Percentiles rank a stretch among this genome's conserved stretches.
Evolutionary conservation across 2,329 filamentous ascomycete genomes (phyloP).

Genomic region (Capronia americana): DNA sequence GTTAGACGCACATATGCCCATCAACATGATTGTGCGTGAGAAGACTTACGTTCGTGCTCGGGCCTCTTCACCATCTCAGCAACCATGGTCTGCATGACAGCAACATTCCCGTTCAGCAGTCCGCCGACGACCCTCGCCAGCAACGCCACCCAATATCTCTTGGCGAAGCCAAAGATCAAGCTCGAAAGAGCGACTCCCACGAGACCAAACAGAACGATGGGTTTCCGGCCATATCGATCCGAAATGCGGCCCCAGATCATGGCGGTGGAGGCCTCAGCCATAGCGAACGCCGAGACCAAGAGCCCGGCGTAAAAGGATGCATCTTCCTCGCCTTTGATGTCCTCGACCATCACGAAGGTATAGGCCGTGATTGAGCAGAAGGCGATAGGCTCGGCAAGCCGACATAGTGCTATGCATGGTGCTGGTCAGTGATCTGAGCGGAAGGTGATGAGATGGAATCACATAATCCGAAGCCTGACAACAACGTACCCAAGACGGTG

Average conservation of each 20-base stretch:
- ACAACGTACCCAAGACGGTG: slow-evolving; percentile 50
- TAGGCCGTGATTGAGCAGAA: slow-evolving; percentile 57
- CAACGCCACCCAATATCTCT: slow-evolving; percentile 53
- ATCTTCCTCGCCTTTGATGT: slow-evolving; percentile 48
- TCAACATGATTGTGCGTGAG: neutral
- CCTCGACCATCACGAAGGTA: slow-evolving; percentile 52
- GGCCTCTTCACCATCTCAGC: slow-evolving; percentile 71
- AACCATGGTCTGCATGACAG: slow-evolving; percentile 76
- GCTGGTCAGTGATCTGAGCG: neutral
- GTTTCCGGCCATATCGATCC: slow-evolving; percentile 49
- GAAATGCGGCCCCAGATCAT: slow-evolving; percentile 53
- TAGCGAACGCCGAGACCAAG: slow-evolving; percentile 53
- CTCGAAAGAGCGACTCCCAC: slow-evolving; percentile 50
- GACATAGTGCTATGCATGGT: slow-evolving; percentile 50
- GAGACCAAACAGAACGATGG: slow-evolving; percentile 47
- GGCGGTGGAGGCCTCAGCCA: slow-evolving; percentile 53
- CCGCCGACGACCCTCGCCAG: slow-evolving; percentile 62
- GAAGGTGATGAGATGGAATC: neutral
- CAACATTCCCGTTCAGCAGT: slow-evolving; percentile 72
- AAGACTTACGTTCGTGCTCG: slow-evolving; percentile 49
- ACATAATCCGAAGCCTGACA: neutral
- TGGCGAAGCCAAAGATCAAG: slow-evolving; percentile 52
- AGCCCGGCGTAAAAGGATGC: slow-evolving; percentile 37
- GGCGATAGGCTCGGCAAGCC: slow-evolving; percentile 55
- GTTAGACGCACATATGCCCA: neutral